These are phyloP conservation scores for Dorcoceras hygrometricum DNA, from an alignment of 257 asterid genomes.

Conservation along the genomic window DNA sequence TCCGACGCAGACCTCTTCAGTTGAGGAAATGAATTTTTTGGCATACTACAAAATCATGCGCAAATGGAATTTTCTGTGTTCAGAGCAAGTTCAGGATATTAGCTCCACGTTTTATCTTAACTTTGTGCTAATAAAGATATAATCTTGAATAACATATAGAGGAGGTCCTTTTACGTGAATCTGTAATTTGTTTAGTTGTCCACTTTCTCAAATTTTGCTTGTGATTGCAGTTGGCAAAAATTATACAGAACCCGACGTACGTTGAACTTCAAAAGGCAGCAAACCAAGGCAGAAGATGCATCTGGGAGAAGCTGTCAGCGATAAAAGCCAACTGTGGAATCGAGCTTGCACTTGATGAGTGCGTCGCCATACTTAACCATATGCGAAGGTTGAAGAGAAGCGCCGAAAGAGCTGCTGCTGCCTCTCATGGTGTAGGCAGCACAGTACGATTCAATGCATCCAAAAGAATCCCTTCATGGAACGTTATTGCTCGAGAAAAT, in stretches of 20 bases:
- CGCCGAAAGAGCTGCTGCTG: conserved; percentile 82
- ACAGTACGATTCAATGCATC: conserved; percentile 63
- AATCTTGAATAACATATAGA: background rate
- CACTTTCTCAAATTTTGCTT: background rate
- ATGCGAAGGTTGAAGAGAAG: conserved; percentile 83
- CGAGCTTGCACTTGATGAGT: conserved; percentile 90
- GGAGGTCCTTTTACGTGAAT: background rate
- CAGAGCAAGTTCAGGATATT: background rate
- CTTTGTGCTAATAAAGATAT: background rate
- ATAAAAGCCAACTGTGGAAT: conserved; percentile 97
- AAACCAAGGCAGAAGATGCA: conserved; percentile 90
- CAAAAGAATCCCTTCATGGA: conserved; percentile 91
- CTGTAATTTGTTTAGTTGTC: background rate
- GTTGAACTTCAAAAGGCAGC: conserved; percentile 81
- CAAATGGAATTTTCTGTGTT: background rate
- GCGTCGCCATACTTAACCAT: conserved; percentile 84
- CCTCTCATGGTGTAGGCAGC: conserved; percentile 45
- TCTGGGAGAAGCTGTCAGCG: conserved; percentile 97
- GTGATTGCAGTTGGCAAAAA: conserved; percentile 60
- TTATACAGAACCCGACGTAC: conserved; percentile 81
- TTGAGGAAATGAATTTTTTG: too few species aligned
- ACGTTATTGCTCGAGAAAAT: conserved; percentile 76
- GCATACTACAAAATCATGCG: too few species aligned
- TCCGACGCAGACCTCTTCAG: too few species aligned
- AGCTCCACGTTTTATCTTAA: background rate